Conservation (phyloP, 2,329 filamentous ascomycete species). For the Colletotrichum magnum region DNA sequence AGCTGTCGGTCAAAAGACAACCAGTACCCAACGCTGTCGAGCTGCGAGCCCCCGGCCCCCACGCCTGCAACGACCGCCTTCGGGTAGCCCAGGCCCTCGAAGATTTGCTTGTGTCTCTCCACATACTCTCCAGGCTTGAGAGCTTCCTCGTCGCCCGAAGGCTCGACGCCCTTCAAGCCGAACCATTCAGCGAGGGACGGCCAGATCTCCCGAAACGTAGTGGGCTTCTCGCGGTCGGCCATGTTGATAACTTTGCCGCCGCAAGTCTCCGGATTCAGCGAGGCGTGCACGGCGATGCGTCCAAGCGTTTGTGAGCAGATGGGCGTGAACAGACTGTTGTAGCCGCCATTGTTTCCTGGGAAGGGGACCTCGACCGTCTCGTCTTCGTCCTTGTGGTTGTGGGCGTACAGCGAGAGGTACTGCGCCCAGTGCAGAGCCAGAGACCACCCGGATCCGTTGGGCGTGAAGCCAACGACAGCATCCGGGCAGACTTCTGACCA, state of each 20-base stretch:
- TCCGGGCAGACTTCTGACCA: conserved; percentile 57
- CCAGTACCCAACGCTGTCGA: conserved; percentile 61
- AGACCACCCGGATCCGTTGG: conserved; percentile 53
- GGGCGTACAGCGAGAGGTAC: conserved; percentile 54
- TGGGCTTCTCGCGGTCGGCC: conserved; percentile 47
- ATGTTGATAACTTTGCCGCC: conserved; percentile 51
- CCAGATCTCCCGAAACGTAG: conserved; percentile 49
- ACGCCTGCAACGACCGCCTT: conserved; percentile 51
- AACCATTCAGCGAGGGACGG: conserved; percentile 50
- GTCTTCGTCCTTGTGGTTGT: conserved; percentile 44
- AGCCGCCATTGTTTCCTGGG: conserved; percentile 46
- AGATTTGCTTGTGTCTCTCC: conserved; percentile 46
- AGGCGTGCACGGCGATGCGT: conserved; percentile 49
- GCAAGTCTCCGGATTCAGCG: conserved; percentile 46
- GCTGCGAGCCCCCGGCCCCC: conserved; percentile 52
- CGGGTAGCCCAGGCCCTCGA: conserved; percentile 43
- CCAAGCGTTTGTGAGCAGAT: conserved; percentile 50
- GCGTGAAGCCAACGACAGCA: conserved; percentile 55
- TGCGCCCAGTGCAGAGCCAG: conserved; percentile 57
- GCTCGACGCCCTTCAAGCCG: conserved; percentile 47
- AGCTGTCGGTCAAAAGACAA: conserved; percentile 63
- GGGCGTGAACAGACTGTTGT: conserved; percentile 48
- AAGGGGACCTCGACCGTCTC: conserved; percentile 43
- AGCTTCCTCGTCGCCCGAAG: conserved; percentile 13
- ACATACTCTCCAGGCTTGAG: conserved; percentile 50